phyloP scores from a whole-genome alignment of 2,329 filamentous ascomycete genomes.

The Arthrobotrys musiformis region DNA sequence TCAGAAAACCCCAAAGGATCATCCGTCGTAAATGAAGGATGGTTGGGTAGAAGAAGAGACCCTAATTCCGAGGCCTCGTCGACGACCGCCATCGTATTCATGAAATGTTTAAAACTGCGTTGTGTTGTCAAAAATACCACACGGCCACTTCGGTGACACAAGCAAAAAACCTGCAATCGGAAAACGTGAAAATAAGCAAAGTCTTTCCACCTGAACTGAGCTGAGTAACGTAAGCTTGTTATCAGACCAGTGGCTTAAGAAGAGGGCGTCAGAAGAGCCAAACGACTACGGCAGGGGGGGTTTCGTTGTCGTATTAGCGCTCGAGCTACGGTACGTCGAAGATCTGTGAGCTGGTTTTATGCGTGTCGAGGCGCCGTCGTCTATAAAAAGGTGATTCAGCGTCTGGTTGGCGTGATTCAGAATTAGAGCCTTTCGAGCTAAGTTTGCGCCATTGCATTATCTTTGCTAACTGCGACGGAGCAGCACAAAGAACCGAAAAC shows the following conservation, averaged over 20 bases:
- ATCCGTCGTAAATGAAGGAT: constrained; percentile 29
- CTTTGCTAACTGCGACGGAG: not conserved
- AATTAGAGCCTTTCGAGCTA: constrained; percentile 16
- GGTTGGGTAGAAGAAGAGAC: constrained; percentile 30
- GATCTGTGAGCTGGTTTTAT: not conserved
- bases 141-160: constrained; percentile 17
- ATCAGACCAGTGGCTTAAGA: not conserved
- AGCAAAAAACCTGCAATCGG: constrained; percentile 10
- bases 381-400: constrained; percentile 20
- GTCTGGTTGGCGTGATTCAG: constrained; percentile 19
- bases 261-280: not conserved
- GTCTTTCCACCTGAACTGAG: not conserved
- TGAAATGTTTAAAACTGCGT: not conserved
- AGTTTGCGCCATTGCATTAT: constrained; percentile 19
- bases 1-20: constrained; percentile 40
- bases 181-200: not conserved
- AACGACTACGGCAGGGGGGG: not conserved
- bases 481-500: not conserved
- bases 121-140: constrained; percentile 48
- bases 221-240: not conserved
- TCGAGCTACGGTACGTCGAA: not conserved
- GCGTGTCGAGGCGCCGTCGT: constrained; percentile 9
- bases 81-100: not conserved
- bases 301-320: constrained; percentile 11
- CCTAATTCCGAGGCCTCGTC: not conserved